Evolutionary conservation across 352 stramenopile species (phyloP), one percentile per base, ranked within the genome.

Genomic region (Nothophytophthora sp.): DNA sequence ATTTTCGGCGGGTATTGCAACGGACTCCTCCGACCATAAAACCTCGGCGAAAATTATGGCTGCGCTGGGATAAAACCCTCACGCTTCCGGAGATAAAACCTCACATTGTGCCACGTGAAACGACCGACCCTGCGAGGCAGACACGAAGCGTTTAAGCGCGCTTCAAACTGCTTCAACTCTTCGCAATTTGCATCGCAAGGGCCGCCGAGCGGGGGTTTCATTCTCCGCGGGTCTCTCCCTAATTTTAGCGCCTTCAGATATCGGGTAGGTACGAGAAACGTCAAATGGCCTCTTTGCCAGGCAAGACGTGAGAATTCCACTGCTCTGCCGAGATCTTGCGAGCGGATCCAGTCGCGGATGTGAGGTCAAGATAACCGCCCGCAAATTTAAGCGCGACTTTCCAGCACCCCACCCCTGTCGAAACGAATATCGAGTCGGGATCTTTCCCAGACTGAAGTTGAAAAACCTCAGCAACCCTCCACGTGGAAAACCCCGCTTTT

Each of bases 301-400:
- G n/a, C n/a, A n/a, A n/a, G n/a, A n/a, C n/a, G n/a, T n/a, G n/a
- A n/a, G n/a, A n/a, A n/a, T n/a, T n/a, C n/a, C n/a, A n/a, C n/a
- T n/a, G n/a, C n/a, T n/a, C n/a, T n/a, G n/a, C n/a, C n/a, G n/a
- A n/a, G n/a, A n/a, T n/a, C n/a, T n/a, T n/a, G n/a, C n/a, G n/a
- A n/a, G n/a, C n/a, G n/a, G n/a, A n/a, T n/a, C n/a, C n/a, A n/a
- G n/a, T n/a, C n/a, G n/a, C n/a, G n/a, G n/a, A n/a, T n/a, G n/a
- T n/a, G n/a, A n/a, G n/a, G n/a, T n/a, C n/a, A n/a, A n/a, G n/a
- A n/a, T n/a, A n/a, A n/a, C n/a, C n/a, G n/a, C n/a, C n/a, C 15
- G 16, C 5, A n/a, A 16, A 61, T 51, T 46, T 52, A 72, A 72
- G 63, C 63, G 63, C 63, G 57, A 57, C 68, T 68, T 63, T 63